These are phyloP conservation scores for Boletus albobrunnescens DNA, from an alignment of 1,284 basidiomycete genomes.

Conservation along the genomic window DNA sequence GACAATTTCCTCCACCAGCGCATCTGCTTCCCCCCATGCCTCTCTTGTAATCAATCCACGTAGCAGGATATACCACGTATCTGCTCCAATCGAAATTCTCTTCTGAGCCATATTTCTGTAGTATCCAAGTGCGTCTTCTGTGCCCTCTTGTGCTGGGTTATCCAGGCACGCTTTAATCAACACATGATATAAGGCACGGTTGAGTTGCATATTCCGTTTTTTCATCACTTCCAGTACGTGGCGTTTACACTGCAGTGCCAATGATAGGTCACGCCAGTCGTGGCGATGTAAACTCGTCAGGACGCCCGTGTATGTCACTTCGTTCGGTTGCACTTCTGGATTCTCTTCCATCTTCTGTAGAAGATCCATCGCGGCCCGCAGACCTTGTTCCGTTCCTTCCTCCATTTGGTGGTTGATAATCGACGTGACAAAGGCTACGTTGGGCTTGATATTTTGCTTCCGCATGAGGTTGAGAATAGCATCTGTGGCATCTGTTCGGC, in stretches of 20 bases:
- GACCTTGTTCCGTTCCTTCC: conserved; percentile 46
- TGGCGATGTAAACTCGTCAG: conserved; percentile 58
- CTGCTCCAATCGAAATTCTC: conserved; percentile 48
- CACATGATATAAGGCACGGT: conserved; percentile 68
- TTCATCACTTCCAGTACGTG: conserved; percentile 62
- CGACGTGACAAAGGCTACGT: conserved; percentile 67
- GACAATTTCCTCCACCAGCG: conserved; percentile 59
- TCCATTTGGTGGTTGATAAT: conserved; percentile 71
- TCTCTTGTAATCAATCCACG: conserved; percentile 51
- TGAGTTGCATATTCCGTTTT: conserved; percentile 48
- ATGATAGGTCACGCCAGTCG: conserved; percentile 40
- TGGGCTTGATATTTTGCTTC: conserved; percentile 68
- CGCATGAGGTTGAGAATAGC: conserved; percentile 67
- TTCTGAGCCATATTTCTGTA: conserved; percentile 62
- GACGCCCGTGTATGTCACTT: conserved; percentile 70
- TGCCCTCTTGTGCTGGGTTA: conserved; percentile 44
- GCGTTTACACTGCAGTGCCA: conserved; percentile 43
- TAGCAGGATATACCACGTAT: conserved; percentile 76
- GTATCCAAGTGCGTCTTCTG: conserved; percentile 54
- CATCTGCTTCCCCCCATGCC: conserved; percentile 56
- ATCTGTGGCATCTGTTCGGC: conserved; percentile 61
- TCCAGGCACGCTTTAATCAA: conserved; percentile 63
- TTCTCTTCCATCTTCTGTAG: conserved; percentile 68
- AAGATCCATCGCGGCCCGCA: conserved; percentile 64
- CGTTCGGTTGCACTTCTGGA: conserved; percentile 55